Evolutionary conservation across 2,329 filamentous ascomycete genomes (phyloP).

Genomic region (Fusarium sp.): DNA sequence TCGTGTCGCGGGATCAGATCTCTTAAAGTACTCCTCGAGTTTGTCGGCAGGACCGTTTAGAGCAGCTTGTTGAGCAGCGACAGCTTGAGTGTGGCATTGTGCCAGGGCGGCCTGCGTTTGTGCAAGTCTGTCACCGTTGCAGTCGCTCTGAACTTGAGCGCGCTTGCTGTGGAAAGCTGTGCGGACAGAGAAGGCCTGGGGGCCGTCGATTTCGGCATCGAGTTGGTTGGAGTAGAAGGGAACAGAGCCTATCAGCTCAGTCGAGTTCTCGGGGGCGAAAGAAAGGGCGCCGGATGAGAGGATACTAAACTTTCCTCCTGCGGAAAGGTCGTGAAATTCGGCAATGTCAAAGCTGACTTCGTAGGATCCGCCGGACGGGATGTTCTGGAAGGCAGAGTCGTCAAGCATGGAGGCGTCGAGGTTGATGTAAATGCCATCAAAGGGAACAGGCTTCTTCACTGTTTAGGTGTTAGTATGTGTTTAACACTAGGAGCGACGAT

Average conservation of each 20-base stretch:
- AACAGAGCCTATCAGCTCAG: slow-evolving; percentile 66
- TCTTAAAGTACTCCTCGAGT: slow-evolving; percentile 74
- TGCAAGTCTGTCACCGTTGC: slow-evolving; percentile 61
- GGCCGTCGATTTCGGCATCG: slow-evolving; percentile 67
- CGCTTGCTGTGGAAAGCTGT: slow-evolving; percentile 65
- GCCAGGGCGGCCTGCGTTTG: slow-evolving; percentile 63
- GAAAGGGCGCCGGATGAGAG: slow-evolving; percentile 68
- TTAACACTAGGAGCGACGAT: background rate
- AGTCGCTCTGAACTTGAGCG: slow-evolving; percentile 64
- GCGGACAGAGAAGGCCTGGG: slow-evolving; percentile 63
- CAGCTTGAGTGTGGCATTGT: slow-evolving; percentile 67
- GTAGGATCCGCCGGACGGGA: slow-evolving; percentile 63
- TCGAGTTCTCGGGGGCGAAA: slow-evolving; percentile 64
- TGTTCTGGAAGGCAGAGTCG: slow-evolving; percentile 63
- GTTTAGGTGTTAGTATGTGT: background rate
- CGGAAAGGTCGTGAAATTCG: slow-evolving; percentile 64
- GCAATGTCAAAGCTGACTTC: slow-evolving; percentile 67
- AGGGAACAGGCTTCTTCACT: slow-evolving; percentile 58
- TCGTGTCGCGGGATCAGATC: slow-evolving; percentile 58
- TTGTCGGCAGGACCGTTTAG: slow-evolving; percentile 62
- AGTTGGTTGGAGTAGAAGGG: slow-evolving; percentile 71
- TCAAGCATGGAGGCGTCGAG: slow-evolving; percentile 59
- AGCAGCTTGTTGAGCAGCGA: slow-evolving; percentile 64
- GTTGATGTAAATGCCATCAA: slow-evolving; percentile 66
- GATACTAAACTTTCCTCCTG: slow-evolving; percentile 68